Conservation (phyloP, 306 rosid genomes). For the Nissolia schottii region DNA sequence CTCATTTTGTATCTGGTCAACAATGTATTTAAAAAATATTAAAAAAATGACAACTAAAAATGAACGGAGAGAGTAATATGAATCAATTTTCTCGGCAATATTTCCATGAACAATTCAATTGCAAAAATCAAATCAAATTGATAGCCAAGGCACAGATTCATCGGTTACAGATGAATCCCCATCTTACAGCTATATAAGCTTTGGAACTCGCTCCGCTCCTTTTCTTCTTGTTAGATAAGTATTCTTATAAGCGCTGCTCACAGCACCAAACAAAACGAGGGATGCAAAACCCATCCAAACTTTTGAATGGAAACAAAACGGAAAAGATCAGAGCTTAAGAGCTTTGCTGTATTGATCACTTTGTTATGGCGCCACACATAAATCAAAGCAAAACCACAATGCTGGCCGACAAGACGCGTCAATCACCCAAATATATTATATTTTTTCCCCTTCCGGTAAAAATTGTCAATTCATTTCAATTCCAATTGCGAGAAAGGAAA, state of each 20-base stretch:
- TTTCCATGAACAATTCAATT: not conserved
- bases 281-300: no score
- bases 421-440: not conserved
- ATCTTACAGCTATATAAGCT: not conserved
- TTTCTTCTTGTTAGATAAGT: no score
- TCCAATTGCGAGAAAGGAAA: not conserved
- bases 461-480: slow-evolving; percentile 7
- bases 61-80: no score
- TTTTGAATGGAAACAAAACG: no score
- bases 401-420: not conserved
- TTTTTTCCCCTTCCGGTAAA: not conserved
- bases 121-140: not conserved
- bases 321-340: no score
- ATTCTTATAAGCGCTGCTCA: no score
- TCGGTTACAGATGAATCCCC: not conserved
- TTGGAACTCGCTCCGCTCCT: no score
- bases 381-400: not conserved
- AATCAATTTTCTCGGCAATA: no score
- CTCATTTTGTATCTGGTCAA: no score
- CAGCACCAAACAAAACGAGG: no score
- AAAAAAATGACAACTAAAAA: no score
- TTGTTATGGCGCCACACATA: not conserved
- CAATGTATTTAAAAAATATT: no score
- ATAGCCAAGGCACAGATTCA: not conserved
- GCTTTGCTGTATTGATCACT: not conserved